A percentile compares a stretch with the other conserved stretches of the same genome.
These are phyloP conservation scores for Pythium diclinum DNA, from an alignment of 352 stramenopile genomes.

Conservation along the genomic window DNA sequence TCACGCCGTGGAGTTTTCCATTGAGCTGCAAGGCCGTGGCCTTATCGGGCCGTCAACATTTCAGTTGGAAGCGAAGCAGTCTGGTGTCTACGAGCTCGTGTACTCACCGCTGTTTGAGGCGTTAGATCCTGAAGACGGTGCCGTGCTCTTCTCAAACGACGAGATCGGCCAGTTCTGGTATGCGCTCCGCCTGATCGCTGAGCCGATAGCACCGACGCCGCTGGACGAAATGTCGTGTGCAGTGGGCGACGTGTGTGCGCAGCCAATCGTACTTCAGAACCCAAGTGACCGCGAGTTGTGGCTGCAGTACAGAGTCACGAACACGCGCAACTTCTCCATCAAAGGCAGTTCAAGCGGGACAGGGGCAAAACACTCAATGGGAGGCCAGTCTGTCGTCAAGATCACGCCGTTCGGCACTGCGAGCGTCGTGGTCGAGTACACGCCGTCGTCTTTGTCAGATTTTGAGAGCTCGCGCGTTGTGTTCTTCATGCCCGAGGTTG, in stretches of 20 bases:
- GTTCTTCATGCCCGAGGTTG: constrained; percentile 67
- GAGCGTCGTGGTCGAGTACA: constrained; percentile 85
- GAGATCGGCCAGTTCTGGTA: constrained; percentile 95
- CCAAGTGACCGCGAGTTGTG: constrained; percentile 75
- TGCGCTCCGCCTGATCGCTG: constrained; percentile 70
- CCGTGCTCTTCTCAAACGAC: constrained; percentile 88
- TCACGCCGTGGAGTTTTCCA: constrained; percentile 77
- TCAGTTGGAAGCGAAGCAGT: constrained; percentile 57
- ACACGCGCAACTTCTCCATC: constrained; percentile 90
- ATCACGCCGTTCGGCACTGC: constrained; percentile 68
- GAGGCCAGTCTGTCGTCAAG: constrained; percentile 26
- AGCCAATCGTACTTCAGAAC: constrained; percentile 88
- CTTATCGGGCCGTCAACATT: constrained; percentile 81
- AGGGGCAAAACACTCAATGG: background rate
- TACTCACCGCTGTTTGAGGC: constrained; percentile 80
- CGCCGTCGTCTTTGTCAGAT: constrained; percentile 85
- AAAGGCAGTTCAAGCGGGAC: constrained; percentile 27
- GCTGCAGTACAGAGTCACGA: constrained; percentile 67
- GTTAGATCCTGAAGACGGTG: constrained; percentile 44
- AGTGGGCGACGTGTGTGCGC: constrained; percentile 75
- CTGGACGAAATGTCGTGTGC: constrained; percentile 81
- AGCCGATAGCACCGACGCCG: constrained; percentile 38
- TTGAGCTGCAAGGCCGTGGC: constrained; percentile 82
- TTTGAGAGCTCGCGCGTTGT: constrained; percentile 65
- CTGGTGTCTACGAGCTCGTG: constrained; percentile 88